phyloP scores from a whole-genome alignment of 768 basidiomycete genomes.

The Sarcodon sp. region DNA sequence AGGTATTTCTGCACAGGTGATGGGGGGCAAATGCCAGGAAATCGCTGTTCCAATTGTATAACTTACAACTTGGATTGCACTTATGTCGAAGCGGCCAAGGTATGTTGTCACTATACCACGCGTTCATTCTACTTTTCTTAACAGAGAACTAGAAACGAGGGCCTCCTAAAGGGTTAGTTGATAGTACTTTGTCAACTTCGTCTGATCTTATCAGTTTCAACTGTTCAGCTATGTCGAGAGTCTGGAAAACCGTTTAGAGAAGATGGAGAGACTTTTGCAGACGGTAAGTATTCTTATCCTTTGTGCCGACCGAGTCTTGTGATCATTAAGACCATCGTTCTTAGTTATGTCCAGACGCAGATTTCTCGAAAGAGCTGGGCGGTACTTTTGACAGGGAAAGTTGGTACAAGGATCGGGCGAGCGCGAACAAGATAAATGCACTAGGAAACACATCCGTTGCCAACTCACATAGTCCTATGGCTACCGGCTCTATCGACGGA shows the following conservation, averaged over 20 bases:
- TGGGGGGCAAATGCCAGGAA: conserved; percentile 52
- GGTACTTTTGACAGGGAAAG: conserved; percentile 25
- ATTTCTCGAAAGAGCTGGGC: conserved; percentile 46
- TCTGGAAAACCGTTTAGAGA: conserved; percentile 27
- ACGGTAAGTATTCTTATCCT: conserved; percentile 14
- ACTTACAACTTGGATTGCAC: conserved; percentile 49
- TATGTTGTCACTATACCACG: conserved; percentile 12
- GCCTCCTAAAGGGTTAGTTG: conserved; percentile 44
- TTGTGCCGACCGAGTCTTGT: background rate
- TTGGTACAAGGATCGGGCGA: conserved; percentile 15
- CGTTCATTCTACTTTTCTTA: background rate
- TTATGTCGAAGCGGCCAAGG: conserved; percentile 59
- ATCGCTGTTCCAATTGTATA: conserved; percentile 51
- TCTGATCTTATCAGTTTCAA: background rate
- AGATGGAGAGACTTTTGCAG: conserved; percentile 25
- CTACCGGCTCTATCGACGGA: conserved; percentile 7
- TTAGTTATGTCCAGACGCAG: conserved; percentile 54
- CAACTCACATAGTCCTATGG: conserved; percentile 5
- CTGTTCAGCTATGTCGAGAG: conserved; percentile 21
- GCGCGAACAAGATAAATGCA: conserved; percentile 6
- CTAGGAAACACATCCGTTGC: conserved; percentile 7
- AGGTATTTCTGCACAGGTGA: conserved; percentile 31
- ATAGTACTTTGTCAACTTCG: background rate
- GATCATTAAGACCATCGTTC: background rate
- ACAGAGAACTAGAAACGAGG: conserved; percentile 31